Percentiles rank a stretch among this genome's conserved stretches.
phyloP scores from a whole-genome alignment of 192 early-diverging fungal species.

The Allomyces arbusculus region DNA sequence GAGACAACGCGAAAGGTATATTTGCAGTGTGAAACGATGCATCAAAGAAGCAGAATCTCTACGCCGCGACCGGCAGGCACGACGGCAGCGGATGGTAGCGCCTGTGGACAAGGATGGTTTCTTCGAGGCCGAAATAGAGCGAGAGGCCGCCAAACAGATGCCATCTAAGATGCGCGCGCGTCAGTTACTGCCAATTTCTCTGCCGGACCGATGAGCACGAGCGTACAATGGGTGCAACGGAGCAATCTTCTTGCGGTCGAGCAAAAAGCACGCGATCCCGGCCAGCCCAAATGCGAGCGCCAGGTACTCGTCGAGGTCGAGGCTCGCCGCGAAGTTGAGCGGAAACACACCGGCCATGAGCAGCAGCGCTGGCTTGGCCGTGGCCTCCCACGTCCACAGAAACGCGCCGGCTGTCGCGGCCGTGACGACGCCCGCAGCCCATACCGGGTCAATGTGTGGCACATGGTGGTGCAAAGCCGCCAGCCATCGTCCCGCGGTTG shows the following conservation, averaged over 20 bases:
- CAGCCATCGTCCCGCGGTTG: background rate
- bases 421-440: slow-evolving; percentile 11
- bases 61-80: too few relatives aligned
- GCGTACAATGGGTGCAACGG: too few relatives aligned
- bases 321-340: background rate
- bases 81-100: too few relatives aligned
- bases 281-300: background rate
- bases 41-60: too few relatives aligned
- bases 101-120: too few relatives aligned
- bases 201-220: too few relatives aligned
- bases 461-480: slow-evolving; percentile 9
- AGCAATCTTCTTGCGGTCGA: slow-evolving; percentile 1
- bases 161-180: too few relatives aligned
- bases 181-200: too few relatives aligned
- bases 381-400: slow-evolving; percentile 12
- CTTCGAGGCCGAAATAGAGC: too few relatives aligned
- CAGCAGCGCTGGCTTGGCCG: slow-evolving; percentile 15
- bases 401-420: slow-evolving; percentile 7
- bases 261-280: slow-evolving; percentile 2
- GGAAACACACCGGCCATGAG: slow-evolving; percentile 16
- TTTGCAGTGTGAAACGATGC: too few relatives aligned
- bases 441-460: slow-evolving; percentile 5
- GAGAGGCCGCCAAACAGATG: too few relatives aligned
- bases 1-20: too few relatives aligned
- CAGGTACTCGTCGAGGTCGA: background rate